A percentile compares a stretch with the other conserved stretches of the same genome.
Conservation (phyloP, 2,329 filamentous ascomycete genomes). For the Cladorrhinum sp. region DNA sequence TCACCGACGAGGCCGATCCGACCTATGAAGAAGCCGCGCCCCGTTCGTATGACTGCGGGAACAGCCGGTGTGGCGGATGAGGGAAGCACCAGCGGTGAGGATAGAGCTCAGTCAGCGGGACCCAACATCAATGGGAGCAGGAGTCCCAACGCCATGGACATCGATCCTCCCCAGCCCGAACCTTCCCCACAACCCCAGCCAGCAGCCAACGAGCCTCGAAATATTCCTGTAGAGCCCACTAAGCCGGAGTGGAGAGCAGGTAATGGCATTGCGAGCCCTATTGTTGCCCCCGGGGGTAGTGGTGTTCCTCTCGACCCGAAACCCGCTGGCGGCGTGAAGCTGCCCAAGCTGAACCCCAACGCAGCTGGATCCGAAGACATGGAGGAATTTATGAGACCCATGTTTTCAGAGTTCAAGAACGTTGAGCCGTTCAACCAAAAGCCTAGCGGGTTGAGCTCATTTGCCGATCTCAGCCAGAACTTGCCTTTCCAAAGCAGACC, state of each 20-base stretch:
- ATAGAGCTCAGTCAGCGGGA: constrained; percentile 27
- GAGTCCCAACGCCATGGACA: constrained; percentile 63
- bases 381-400: constrained; percentile 49
- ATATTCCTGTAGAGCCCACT: constrained; percentile 57
- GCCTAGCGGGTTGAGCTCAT: constrained; percentile 48
- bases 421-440: constrained; percentile 51
- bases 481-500: constrained; percentile 56
- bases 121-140: constrained; percentile 33
- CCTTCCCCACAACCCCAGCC: constrained; percentile 16
- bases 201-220: constrained; percentile 41
- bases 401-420: constrained; percentile 54
- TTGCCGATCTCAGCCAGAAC: constrained; percentile 53
- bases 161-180: constrained; percentile 43
- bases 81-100: constrained; percentile 42
- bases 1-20: constrained; percentile 46
- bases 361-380: constrained; percentile 53
- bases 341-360: constrained; percentile 34
- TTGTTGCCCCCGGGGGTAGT: neutral
- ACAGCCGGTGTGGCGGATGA: constrained; percentile 47
- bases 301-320: constrained; percentile 18
- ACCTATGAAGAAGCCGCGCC: constrained; percentile 59
- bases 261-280: constrained; percentile 35
- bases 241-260: constrained; percentile 59
- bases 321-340: constrained; percentile 22
- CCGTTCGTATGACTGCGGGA: constrained; percentile 49